Evolutionary conservation across 2,329 filamentous ascomycete genomes (phyloP).

Genomic region (Scedosporium aurantiacum): DNA sequence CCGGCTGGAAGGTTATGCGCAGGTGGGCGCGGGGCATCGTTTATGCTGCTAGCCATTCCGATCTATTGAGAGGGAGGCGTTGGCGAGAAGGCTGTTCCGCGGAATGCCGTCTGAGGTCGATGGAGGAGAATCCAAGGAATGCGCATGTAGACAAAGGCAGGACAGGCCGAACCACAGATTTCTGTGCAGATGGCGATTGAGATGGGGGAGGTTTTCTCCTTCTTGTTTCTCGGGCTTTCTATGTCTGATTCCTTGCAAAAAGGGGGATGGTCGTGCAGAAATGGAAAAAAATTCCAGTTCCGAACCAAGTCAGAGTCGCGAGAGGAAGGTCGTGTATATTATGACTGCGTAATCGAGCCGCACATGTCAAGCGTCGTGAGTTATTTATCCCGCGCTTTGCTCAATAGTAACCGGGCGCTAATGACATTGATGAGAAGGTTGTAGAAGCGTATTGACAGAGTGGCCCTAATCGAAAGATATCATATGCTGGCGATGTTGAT

Average conservation of each 20-base stretch:
- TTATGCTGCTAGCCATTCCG: not conserved
- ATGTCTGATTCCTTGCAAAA: not conserved
- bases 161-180: not conserved
- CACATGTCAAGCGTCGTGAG: not conserved
- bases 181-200: not conserved
- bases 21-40: not conserved
- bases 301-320: not conserved
- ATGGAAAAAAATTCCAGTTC: not conserved
- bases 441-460: not conserved
- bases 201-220: not conserved
- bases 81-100: not conserved
- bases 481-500: not conserved
- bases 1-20: constrained; percentile 23
- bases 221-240: not conserved
- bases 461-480: not conserved
- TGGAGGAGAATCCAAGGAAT: not conserved
- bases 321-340: not conserved
- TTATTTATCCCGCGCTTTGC: not conserved
- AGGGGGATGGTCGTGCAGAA: not conserved
- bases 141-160: not conserved
- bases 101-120: too few species aligned
- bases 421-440: not conserved
- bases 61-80: not conserved
- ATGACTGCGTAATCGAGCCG: not conserved
- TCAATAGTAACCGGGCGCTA: not conserved